Conservation (phyloP, 352 stramenopile species). For the Thalassiosira mediterranea region DNA sequence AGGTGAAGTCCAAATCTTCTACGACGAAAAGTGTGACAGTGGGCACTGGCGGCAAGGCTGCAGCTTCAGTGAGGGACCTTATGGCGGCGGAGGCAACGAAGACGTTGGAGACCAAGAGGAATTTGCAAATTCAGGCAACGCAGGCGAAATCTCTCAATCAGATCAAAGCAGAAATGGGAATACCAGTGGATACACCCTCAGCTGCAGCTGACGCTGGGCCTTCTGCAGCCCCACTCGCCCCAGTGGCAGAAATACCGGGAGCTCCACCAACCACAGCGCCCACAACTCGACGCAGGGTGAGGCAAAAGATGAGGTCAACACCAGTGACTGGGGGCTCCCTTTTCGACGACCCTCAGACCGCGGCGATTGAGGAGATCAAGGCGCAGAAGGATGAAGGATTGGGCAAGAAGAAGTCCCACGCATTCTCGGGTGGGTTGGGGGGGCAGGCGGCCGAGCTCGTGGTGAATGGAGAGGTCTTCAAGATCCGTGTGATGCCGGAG, state of each 20-base stretch:
- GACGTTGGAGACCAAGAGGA: slow-evolving; percentile 58
- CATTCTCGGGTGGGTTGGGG: slow-evolving; percentile 7
- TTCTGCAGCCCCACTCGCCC: not conserved
- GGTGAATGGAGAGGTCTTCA: slow-evolving; percentile 67
- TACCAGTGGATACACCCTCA: slow-evolving; percentile 16
- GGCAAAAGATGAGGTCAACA: slow-evolving; percentile 73
- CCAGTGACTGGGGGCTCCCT: slow-evolving; percentile 69
- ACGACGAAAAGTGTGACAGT: slow-evolving; percentile 14
- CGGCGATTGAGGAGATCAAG: not conserved
- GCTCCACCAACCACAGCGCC: slow-evolving; percentile 11
- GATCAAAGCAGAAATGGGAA: slow-evolving; percentile 52
- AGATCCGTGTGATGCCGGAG: slow-evolving; percentile 58
- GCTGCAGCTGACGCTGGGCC: not conserved
- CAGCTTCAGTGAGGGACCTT: slow-evolving; percentile 30
- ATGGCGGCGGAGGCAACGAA: slow-evolving; percentile 57
- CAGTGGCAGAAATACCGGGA: not conserved
- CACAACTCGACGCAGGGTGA: slow-evolving; percentile 37
- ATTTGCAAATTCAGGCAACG: slow-evolving; percentile 56
- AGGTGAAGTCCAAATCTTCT: slow-evolving; percentile 51
- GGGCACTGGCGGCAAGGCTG: not conserved
- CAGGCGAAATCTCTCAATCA: slow-evolving; percentile 63
- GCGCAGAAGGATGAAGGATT: not conserved
- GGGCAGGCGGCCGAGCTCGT: slow-evolving; percentile 60
- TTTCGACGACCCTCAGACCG: slow-evolving; percentile 42
- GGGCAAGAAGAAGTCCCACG: not conserved